A percentile compares a stretch with the other conserved stretches of the same genome.
These are phyloP conservation scores for Pseudonitzschia delicatissima DNA, from an alignment of 108 stramenopile genomes.

Conservation along the genomic window DNA sequence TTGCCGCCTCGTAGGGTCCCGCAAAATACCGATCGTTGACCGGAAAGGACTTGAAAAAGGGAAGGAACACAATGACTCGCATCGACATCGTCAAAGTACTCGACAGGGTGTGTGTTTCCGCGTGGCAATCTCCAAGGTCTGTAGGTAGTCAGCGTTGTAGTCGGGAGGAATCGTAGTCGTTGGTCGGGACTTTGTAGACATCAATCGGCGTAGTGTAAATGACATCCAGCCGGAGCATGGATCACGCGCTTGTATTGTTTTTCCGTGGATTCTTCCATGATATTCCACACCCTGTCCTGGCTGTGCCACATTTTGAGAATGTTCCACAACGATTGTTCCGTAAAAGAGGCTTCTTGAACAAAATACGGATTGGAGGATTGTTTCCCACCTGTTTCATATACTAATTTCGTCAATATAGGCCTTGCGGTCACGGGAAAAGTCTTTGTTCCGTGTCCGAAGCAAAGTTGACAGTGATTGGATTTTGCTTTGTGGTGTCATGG, in stretches of 20 bases:
- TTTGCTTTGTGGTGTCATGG: neutral
- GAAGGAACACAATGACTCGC: conserved; percentile 21
- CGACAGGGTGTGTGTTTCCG: neutral
- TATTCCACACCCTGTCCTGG: neutral
- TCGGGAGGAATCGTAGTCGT: neutral
- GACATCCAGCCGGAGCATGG: conserved; percentile 42
- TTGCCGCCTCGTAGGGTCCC: conserved; percentile 43
- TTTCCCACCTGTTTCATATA: neutral
- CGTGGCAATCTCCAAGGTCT: neutral
- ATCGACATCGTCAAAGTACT: neutral
- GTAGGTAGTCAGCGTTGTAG: neutral
- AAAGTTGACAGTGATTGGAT: neutral
- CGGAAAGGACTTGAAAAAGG: conserved; percentile 31
- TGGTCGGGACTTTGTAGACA: conserved; percentile 1
- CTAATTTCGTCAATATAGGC: neutral
- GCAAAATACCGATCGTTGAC: conserved; percentile 55
- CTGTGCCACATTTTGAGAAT: conserved; percentile 20
- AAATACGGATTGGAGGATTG: neutral
- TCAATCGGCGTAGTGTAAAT: conserved; percentile 37
- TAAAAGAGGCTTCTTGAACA: neutral
- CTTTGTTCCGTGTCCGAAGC: conserved; percentile 7
- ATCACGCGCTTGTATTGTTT: conserved; percentile 23
- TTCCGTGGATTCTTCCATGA: conserved; percentile 16
- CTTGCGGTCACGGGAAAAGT: neutral
- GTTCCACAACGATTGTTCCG: neutral